These are phyloP conservation scores for Tilletia indica DNA, from an alignment of 1,284 basidiomycete species.

Conservation along the genomic window DNA sequence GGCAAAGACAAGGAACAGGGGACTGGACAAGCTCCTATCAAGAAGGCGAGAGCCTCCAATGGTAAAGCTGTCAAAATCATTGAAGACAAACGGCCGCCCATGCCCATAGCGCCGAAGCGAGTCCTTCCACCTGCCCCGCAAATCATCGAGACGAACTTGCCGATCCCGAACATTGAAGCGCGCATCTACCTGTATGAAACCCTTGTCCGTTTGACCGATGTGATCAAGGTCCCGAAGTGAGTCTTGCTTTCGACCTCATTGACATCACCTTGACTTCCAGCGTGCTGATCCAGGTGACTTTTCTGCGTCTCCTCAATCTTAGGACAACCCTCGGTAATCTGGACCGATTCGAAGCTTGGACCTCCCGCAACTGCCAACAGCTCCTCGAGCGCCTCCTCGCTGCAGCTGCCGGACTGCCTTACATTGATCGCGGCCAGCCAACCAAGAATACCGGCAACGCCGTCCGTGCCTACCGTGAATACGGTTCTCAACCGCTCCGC, in stretches of 20 bases:
- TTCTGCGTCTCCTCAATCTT: background rate
- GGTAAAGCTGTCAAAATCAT: background rate
- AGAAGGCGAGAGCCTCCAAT: conserved; percentile 2
- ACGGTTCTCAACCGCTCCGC: background rate
- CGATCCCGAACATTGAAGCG: conserved; percentile 2
- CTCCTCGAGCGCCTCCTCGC: conserved; percentile 7
- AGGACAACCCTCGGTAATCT: background rate
- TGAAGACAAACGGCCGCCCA: background rate
- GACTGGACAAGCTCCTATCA: background rate
- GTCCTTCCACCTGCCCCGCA: conserved; percentile 6
- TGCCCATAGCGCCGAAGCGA: background rate
- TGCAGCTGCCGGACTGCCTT: background rate
- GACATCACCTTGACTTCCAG: background rate
- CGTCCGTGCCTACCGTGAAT: conserved; percentile 1
- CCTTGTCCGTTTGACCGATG: conserved; percentile 13
- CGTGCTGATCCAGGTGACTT: background rate
- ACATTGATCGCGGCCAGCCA: conserved; percentile 11
- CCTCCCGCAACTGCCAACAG: background rate
- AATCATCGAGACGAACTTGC: background rate
- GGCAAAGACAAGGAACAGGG: background rate
- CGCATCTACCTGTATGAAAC: conserved; percentile 18
- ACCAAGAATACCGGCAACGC: background rate
- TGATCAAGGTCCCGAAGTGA: conserved; percentile 14
- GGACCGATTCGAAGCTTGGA: conserved; percentile 12
- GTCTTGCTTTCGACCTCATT: background rate